Base-by-base conservation (phyloP, 176 grass and related monocot genomes). In the Oropetium thomaeum region DNA sequence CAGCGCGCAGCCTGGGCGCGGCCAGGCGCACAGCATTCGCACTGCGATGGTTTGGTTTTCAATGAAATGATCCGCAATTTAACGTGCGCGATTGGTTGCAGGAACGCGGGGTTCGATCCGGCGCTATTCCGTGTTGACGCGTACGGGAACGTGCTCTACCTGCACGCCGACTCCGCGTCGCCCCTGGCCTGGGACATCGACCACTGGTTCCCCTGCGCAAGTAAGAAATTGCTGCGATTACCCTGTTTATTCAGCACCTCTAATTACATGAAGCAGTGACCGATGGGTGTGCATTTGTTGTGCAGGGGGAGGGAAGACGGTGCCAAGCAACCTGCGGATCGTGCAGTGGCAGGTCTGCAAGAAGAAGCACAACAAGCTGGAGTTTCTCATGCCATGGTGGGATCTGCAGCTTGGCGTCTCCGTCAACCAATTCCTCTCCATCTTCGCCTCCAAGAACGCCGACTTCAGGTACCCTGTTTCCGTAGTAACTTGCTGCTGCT, bases 71-170 rank as follows among this genome's bases (percentile, higher is more conserved):
- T n/a, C n/a, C n/a, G n/a, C n/a, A n/a, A n/a, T n/a, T n/a, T n/a
- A n/a, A n/a, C n/a, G n/a, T n/a, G n/a, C 1, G 4, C n/a, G 44
- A 8, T 51, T 79, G 34, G 1, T 44, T 83, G 22, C 90, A 93
- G 87, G 79, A 99, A 99, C 77, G 96, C 96, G 11, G 96, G 96
- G 3, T 99, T 99, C 64, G 96, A 99, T 80, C 96, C 96, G 29
- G 76, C 91, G 78, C 70, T 95, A 7, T 99, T 95, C 90, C 87
- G 91, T 13, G 82, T 92, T 15, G 96, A 99, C 80, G 71, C 87
- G 2, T 88, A 86, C 79, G 96, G 96, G 15, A 99, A 99, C 73
- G 96, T 99, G 25, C 79, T 99, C 49, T 99, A 95, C 87, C 66
- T 99, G 12, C 87, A 95, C 69, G 91, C 87, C 29, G 96, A 99